Conservation (phyloP, 2,329 filamentous ascomycete species). For the Stenocarpella maydis region DNA sequence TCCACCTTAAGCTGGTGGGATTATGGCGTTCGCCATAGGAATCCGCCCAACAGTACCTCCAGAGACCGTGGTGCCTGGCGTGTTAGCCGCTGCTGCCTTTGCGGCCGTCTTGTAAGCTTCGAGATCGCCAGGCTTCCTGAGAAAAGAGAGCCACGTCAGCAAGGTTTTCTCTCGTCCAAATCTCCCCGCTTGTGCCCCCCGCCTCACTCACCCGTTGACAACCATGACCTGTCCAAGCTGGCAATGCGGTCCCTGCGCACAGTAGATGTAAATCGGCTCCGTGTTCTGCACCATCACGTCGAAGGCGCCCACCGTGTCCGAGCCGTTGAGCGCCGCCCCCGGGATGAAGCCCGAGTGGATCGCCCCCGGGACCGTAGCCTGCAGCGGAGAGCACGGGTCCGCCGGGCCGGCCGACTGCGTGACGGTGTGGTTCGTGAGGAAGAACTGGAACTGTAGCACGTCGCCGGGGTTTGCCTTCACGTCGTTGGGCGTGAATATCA, state of each 20-base stretch:
- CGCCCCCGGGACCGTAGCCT: neutral
- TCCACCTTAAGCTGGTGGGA: constrained; percentile 10
- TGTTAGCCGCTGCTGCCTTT: neutral
- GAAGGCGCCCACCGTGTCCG: constrained; percentile 9
- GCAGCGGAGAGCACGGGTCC: constrained; percentile 2
- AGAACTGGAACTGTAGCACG: constrained; percentile 22
- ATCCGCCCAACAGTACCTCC: constrained; percentile 2
- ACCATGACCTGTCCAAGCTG: constrained; percentile 20
- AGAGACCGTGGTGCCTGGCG: neutral
- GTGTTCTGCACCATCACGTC: constrained; percentile 17
- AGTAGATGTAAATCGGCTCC: constrained; percentile 9
- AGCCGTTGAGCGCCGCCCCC: constrained; percentile 1
- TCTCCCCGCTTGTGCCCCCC: accelerated
- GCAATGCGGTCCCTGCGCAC: constrained; percentile 14
- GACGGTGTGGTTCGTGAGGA: constrained; percentile 11
- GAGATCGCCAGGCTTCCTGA: constrained; percentile 11
- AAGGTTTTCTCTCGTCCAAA: neutral
- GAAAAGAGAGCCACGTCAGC: neutral
- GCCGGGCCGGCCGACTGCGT: neutral
- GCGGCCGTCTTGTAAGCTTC: constrained; percentile 10
- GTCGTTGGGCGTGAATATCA: constrained; percentile 16
- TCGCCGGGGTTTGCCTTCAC: constrained; percentile 10
- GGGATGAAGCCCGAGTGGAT: constrained; percentile 15
- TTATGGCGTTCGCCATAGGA: constrained; percentile 6
- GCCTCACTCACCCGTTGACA: constrained; percentile 7